These are phyloP conservation scores for Metschnikowia baotianmanensis DNA, from an alignment of 805 yeast species.

Conservation along the genomic window DNA sequence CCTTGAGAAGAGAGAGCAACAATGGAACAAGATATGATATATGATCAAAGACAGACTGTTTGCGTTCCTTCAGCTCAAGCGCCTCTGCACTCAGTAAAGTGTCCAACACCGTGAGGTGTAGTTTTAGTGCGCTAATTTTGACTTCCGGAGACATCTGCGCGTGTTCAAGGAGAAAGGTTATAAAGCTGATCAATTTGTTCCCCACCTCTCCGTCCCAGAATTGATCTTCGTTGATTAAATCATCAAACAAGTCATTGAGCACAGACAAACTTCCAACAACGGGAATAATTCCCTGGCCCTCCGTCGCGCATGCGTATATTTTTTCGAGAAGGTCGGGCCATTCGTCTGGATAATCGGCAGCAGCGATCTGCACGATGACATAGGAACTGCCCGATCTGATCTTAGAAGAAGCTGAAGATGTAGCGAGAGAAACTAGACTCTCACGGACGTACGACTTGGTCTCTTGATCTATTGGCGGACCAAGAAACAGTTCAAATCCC, in stretches of 20 bases:
- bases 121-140: conserved; percentile 46
- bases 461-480: conserved; percentile 57
- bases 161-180: conserved; percentile 40
- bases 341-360: conserved; percentile 91
- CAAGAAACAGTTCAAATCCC: conserved; percentile 71
- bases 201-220: conserved; percentile 79
- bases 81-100: conserved; percentile 55
- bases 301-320: conserved; percentile 43
- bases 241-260: conserved; percentile 78
- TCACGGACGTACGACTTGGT: conserved; percentile 52
- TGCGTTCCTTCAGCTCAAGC: conserved; percentile 35
- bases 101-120: conserved; percentile 52
- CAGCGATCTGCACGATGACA: conserved; percentile 79
- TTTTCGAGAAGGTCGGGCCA: conserved; percentile 73
- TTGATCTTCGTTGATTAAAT: conserved; percentile 80
- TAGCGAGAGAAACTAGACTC: conserved; percentile 47
- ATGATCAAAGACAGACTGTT: conserved; percentile 30
- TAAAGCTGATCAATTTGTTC: conserved; percentile 47
- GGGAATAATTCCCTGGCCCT: conserved; percentile 27
- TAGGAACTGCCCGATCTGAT: conserved; percentile 67
- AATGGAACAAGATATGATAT: conserved; percentile 17
- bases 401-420: conserved; percentile 48
- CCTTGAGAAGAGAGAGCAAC: conserved; percentile 5
- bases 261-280: conserved; percentile 57
- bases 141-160: conserved; percentile 29